Conservation (phyloP, 495 filamentous ascomycete species). For the Cudoniella acicularis region DNA sequence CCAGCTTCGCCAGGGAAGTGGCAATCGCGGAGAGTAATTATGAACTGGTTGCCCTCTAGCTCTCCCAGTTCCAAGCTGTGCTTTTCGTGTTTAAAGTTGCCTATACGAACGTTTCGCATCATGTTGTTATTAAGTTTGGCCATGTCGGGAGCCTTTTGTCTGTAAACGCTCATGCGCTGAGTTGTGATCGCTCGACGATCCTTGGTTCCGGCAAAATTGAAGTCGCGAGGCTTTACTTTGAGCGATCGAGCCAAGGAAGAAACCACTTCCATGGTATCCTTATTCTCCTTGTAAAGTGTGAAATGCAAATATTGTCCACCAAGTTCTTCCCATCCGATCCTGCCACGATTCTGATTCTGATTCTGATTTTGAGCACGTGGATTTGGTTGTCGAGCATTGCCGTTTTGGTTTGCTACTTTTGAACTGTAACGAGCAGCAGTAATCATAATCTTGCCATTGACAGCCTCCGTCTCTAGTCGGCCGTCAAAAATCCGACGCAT, state of each 20-base stretch:
- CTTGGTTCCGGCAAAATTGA: slow-evolving; percentile 91
- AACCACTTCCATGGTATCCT: slow-evolving; percentile 93
- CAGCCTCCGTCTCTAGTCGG: slow-evolving; percentile 61
- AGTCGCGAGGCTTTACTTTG: slow-evolving; percentile 61
- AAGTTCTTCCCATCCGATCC: slow-evolving; percentile 33
- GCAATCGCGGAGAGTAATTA: slow-evolving; percentile 83
- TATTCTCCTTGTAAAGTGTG: slow-evolving; percentile 95
- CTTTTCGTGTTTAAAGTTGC: slow-evolving; percentile 71
- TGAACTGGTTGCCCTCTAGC: slow-evolving; percentile 83
- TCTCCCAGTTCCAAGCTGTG: slow-evolving; percentile 76
- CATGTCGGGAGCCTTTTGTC: slow-evolving; percentile 60
- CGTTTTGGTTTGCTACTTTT: slow-evolving; percentile 24
- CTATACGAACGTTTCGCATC: slow-evolving; percentile 62
- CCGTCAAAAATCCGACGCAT: slow-evolving; percentile 66
- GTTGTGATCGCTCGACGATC: slow-evolving; percentile 85
- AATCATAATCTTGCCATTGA: slow-evolving; percentile 58
- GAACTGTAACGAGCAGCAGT: slow-evolving; percentile 45
- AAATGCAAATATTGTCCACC: slow-evolving; percentile 87
- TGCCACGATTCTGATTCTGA: slow-evolving; percentile 18
- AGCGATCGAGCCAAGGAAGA: slow-evolving; percentile 65
- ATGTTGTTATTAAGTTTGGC: slow-evolving; percentile 60
- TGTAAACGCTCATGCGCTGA: slow-evolving; percentile 73
- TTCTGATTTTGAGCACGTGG: slow-evolving; percentile 14
- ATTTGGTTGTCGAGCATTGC: slow-evolving; percentile 22
- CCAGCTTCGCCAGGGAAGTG: slow-evolving; percentile 49